Conservation (phyloP, 1,284 basidiomycete species). For the Kwoniella shivajii region DNA sequence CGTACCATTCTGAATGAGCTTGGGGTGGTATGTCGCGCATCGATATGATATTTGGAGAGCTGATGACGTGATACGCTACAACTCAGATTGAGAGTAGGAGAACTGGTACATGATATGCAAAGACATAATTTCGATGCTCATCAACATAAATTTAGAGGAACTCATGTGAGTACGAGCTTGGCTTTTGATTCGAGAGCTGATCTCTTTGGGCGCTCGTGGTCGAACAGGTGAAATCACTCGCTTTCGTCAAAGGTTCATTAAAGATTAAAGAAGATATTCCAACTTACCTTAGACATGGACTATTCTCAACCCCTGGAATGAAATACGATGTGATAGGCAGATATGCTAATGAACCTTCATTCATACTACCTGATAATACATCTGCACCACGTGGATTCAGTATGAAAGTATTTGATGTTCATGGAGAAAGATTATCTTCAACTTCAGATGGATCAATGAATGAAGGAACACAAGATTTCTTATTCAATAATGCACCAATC, state of each 20-base stretch:
- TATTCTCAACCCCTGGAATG: slow-evolving; percentile 17
- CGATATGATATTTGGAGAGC: too few relatives aligned
- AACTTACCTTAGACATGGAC: slow-evolving; percentile 18
- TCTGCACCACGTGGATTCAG: slow-evolving; percentile 22
- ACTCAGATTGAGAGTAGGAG: slow-evolving; percentile 16
- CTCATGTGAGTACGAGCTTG: slow-evolving; percentile 27
- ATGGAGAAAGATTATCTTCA: slow-evolving; percentile 11
- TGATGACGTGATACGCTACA: neutral
- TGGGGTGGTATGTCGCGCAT: too few relatives aligned
- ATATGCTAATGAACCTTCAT: slow-evolving; percentile 29
- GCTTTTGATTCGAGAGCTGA: neutral
- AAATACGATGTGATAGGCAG: slow-evolving; percentile 16
- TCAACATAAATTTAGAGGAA: slow-evolving; percentile 24
- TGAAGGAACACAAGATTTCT: slow-evolving; percentile 20
- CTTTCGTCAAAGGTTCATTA: slow-evolving; percentile 19
- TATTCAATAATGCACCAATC: slow-evolving; percentile 28
- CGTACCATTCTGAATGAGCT: too few relatives aligned
- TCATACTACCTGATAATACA: slow-evolving; percentile 22
- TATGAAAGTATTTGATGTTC: slow-evolving; percentile 22
- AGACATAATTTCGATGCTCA: slow-evolving; percentile 26
- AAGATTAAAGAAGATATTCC: slow-evolving; percentile 17
- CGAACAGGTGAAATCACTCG: slow-evolving; percentile 23
- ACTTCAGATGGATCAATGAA: slow-evolving; percentile 11
- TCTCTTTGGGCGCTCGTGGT: neutral
- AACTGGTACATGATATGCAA: slow-evolving; percentile 23